Evolutionary conservation across 257 asterid species (phyloP), one percentile per base, ranked within the genome.

Genomic region (Solanum virginianum): DNA sequence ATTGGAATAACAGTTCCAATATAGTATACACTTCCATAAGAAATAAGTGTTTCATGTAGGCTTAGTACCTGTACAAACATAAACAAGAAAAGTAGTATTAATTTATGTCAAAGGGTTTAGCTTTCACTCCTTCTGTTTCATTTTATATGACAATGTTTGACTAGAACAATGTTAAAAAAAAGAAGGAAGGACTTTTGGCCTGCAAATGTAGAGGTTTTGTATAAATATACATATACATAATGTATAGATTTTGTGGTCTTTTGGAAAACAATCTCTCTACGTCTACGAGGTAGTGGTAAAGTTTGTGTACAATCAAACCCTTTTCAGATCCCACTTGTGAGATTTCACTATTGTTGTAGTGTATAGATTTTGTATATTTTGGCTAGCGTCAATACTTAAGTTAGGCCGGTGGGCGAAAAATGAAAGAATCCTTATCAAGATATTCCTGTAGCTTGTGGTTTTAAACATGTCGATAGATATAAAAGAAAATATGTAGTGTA

Each of bases 21-120:
- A 86, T 93, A 95, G 91, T 91, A 91, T 18, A 95, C 98, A 8
- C 99, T 95, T 80, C 94, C 93, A 41, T 92, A 94, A 55, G 98
- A 91, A 80, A 89, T 88, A 77, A 94, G 43, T 0, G 99, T 94
- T 88, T 95, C 99, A 18, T 87, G 94, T 84, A 95, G 90, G 89
- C 98, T 95, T 85, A 95, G 84, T 22, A 94, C 98, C 99, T 95
- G 91, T 51, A 68, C 57, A 22, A 22, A 79, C 65, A 41, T 26
- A 10, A 66, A 17, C 26, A 24, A 18, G 69, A 82, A 36, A 63
- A 24, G 22, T 8, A 0, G 2, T 17, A 26, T 69, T 11, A 69
- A 17, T 39, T 69, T 69, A 29, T 39, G 49, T 17, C 26, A 2
- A 69, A 17, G 79, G 39, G 4, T 69, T 68, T 69, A 69, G 3